Evolutionary conservation across 1,284 basidiomycete genomes (phyloP).

Genomic region (Cryptococcus hybrid): DNA sequence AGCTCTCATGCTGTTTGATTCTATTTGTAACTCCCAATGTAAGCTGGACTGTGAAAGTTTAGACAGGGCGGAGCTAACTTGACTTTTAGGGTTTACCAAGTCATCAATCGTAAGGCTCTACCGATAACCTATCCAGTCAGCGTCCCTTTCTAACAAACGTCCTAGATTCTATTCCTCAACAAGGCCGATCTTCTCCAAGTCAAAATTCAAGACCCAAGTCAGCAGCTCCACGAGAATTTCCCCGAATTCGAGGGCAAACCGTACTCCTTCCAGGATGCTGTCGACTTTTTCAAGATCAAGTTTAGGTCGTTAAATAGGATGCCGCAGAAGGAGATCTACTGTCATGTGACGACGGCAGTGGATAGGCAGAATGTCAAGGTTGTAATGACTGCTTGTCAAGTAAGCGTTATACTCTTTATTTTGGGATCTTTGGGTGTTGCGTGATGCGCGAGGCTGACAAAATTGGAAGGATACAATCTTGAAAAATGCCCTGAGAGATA

Average conservation of each 20-base stretch:
- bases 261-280: constrained; percentile 36
- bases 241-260: constrained; percentile 61
- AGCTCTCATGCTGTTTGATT: constrained; percentile 88
- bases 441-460: background rate
- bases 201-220: constrained; percentile 66
- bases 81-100: constrained; percentile 66
- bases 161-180: constrained; percentile 79
- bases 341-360: constrained; percentile 27
- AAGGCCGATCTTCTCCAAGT: constrained; percentile 84
- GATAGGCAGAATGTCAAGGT: constrained; percentile 25
- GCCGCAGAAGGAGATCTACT: constrained; percentile 84
- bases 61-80: constrained; percentile 41
- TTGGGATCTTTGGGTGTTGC: background rate
- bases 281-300: constrained; percentile 75
- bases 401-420: background rate
- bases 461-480: constrained; percentile 12
- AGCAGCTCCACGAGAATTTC: constrained; percentile 81
- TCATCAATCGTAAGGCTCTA: constrained; percentile 72
- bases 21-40: constrained; percentile 75
- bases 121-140: background rate
- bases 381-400: constrained; percentile 24
- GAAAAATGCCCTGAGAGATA: constrained; percentile 15
- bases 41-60: constrained; percentile 9
- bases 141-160: background rate
- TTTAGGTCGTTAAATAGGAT: constrained; percentile 81